Base-by-base conservation (phyloP, 2,329 filamentous ascomycete genomes). In the Diplodia scrobiculata region DNA sequence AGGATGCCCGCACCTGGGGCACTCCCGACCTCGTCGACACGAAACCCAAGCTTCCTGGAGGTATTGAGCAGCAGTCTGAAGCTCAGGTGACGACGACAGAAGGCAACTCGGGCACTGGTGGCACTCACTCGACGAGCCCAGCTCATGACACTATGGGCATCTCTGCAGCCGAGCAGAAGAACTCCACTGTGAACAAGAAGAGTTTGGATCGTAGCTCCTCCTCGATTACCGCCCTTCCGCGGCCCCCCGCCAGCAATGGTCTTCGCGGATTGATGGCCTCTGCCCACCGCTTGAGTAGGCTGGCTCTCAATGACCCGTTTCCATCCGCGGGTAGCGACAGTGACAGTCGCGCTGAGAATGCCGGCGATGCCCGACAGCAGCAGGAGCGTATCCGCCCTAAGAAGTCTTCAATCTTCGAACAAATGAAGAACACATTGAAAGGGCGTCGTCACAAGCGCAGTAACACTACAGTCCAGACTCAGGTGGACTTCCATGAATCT, bases 1-100 rank as follows among this genome's bases (percentile, higher is more conserved):
- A 62, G 13, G 58, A 47, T 25, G 29, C 17, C 5, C 58, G 58
- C n/a, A 19, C 21, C n/a, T 62, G 58, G 58, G 58, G 58, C 11
- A 10, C 17, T 5, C 27, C 29, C 6, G 58, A 62, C 5, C 9
- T 50, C 10, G 45, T 62, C 27, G 5, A 50, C 11, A 29, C 6
- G 9, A 62, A 50, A n/a, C 45, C 58, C 5, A 9, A n/a, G 41
- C 41, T 45, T 45, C 41, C 41, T 45, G 52, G 10, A 38, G 17
- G n/a, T n/a, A 19, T 55, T 19, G 48, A 51, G 25, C 10, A 27
- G 10, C 48, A 25, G 25, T 11, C 19, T 27, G 9, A 51, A 21
- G 7, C 29, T 29, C 27, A 53, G 50, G 19, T 4, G 9, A 21
- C 3, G 32, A 34, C n/a, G 5, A 21, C 29, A 10, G 17, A 38